Evolutionary conservation across 805 yeast genomes (phyloP), one percentile per base, ranked within the genome.

Genomic region (Metschnikowia amazonensis): DNA sequence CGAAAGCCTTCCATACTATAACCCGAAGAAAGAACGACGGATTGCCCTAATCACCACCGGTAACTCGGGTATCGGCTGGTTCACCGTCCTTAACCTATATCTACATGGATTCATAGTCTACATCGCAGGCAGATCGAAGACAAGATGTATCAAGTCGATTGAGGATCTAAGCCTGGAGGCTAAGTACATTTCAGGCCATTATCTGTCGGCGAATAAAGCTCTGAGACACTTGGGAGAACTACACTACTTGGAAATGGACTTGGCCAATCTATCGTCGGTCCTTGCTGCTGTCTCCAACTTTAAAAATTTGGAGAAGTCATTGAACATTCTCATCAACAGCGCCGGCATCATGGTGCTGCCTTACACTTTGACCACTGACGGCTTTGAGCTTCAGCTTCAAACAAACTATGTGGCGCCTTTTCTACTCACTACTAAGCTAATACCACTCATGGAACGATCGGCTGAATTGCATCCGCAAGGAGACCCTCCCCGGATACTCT

Each of bases 331-430:
- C 28, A 74, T 88, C 36, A 80, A 86, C 55, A 88, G 87, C 62
- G 90, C 95, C 1, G 94, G 95, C 2, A 79, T 84, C 4, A 82
- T 85, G 81, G 89, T 85, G 13, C 69, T 82, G n/a, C 92, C 95
- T 0, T 81, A 69, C 60, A 69, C 76, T 17, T 53, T 71, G 27
- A 85, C 96, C 0, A 73, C 69, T 29, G 89, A 84, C 55, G 80
- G 80, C 3, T 86, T 85, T 60, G 96, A 89, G 61, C 73, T 85
- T 13, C 95, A 87, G 58, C 66, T 86, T 47, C 95, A 86, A 57
- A 82, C 89, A 1, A 86, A 86, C 59, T 88, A 82, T 60, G 66
- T 88, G 10, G 77, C 94, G 0, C 95, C 86, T 44, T 86, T 86
- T 52, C 65, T 88, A 16, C 68, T 88, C 30, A 81, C 92, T 1